These are phyloP conservation scores for Zopfia rhizophila DNA, from an alignment of 2,329 filamentous ascomycete species.

Conservation along the genomic window DNA sequence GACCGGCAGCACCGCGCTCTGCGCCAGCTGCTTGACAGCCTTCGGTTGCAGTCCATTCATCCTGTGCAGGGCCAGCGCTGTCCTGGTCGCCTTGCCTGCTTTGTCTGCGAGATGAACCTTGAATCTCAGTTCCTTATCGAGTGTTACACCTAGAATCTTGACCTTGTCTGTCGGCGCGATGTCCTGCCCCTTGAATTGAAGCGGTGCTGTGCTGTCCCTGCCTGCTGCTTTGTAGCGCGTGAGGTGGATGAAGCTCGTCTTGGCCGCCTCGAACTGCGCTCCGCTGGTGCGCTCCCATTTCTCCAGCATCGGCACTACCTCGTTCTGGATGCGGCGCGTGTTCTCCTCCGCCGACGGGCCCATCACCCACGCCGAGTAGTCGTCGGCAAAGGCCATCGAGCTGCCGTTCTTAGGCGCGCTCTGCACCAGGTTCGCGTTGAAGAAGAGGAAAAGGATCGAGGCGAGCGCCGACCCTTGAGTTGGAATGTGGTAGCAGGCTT, in stretches of 20 bases:
- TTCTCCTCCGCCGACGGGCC: slow-evolving; percentile 15
- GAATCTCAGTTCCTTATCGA: too few relatives aligned
- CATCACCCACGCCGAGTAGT: too few relatives aligned
- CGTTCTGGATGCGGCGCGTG: slow-evolving; percentile 13
- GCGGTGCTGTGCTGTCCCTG: too few relatives aligned
- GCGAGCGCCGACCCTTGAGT: background rate
- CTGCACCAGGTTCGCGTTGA: background rate
- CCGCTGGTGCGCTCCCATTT: too few relatives aligned
- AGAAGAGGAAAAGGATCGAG: slow-evolving; percentile 1
- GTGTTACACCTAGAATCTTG: too few relatives aligned
- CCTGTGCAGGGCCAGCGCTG: background rate
- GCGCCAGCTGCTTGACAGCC: slow-evolving; percentile 7
- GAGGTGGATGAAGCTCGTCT: slow-evolving; percentile 46
- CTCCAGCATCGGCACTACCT: slow-evolving; percentile 10
- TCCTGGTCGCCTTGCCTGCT: slow-evolving; percentile 1
- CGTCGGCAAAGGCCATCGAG: too few relatives aligned
- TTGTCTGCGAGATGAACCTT: slow-evolving; percentile 4
- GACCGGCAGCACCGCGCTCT: slow-evolving; percentile 4
- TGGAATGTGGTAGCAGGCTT: too few relatives aligned
- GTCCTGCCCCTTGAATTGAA: too few relatives aligned
- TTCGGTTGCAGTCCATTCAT: background rate
- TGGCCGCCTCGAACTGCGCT: slow-evolving; percentile 43
- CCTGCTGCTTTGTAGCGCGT: slow-evolving; percentile 17
- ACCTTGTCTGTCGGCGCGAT: too few relatives aligned
- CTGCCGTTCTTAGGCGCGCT: too few relatives aligned